A percentile compares a stretch with the other conserved stretches of the same genome.
These are phyloP conservation scores for Zygoascus sp. DNA, from an alignment of 1,139 yeast species.

Conservation along the genomic window DNA sequence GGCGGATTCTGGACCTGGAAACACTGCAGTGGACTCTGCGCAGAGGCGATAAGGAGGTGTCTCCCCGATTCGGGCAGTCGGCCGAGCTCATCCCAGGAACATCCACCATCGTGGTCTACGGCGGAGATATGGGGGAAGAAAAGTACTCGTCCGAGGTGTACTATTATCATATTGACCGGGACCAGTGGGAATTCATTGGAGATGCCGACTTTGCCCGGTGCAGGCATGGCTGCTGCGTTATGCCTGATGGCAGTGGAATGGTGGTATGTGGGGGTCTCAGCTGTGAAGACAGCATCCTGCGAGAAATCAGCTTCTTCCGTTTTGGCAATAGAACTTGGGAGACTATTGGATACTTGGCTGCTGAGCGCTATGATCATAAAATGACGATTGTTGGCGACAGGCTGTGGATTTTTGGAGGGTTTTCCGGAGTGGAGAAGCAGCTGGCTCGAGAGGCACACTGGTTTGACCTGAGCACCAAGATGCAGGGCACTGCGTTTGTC, in stretches of 20 bases:
- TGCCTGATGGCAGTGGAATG: neutral
- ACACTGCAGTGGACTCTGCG: neutral
- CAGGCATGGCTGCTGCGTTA: neutral
- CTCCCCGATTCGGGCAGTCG: neutral
- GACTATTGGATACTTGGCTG: neutral
- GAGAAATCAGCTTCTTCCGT: neutral
- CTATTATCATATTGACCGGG: neutral
- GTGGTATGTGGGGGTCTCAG: neutral
- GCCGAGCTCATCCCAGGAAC: conserved; percentile 1
- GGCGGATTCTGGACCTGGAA: neutral
- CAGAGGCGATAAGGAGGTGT: neutral
- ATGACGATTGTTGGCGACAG: neutral
- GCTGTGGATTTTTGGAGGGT: neutral
- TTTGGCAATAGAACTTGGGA: neutral
- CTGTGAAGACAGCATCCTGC: neutral
- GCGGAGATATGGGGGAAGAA: neutral
- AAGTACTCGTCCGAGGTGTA: neutral
- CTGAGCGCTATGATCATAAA: neutral
- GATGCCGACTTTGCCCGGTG: neutral
- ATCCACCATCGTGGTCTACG: neutral
- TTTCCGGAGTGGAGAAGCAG: neutral
- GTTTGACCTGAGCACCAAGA: neutral
- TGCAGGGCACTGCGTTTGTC: conserved; percentile 1
- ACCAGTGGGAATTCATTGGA: neutral
- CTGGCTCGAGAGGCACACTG: neutral